phyloP scores from a whole-genome alignment of 108 stramenopile species.

The Cyclostephanos invisitatus region DNA sequence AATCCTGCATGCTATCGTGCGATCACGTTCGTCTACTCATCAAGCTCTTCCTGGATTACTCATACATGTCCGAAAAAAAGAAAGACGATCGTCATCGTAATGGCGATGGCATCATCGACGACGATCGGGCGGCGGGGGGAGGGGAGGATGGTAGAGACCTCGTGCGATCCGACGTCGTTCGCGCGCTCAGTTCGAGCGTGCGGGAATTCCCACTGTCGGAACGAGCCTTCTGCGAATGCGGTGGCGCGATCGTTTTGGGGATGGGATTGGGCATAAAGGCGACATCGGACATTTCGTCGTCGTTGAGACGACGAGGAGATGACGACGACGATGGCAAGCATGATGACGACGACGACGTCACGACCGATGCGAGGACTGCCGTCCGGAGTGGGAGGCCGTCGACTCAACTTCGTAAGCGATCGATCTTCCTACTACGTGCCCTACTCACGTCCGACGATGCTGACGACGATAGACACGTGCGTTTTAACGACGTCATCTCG shows the following conservation, averaged over 20 bases:
- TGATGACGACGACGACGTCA: too few species aligned
- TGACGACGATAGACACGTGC: conserved; percentile 30
- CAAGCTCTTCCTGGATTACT: conserved; percentile 54
- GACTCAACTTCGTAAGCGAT: conserved; percentile 44
- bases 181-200: conserved; percentile 68
- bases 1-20: conserved; percentile 67
- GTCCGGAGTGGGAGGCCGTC: too few species aligned
- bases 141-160: conserved; percentile 5
- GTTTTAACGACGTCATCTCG: conserved; percentile 43
- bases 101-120: conserved; percentile 13
- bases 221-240: conserved; percentile 60
- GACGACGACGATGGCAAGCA: too few species aligned
- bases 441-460: conserved; percentile 69
- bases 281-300: conserved; percentile 10
- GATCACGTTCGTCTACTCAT: conserved; percentile 65
- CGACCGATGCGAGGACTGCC: too few species aligned
- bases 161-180: conserved; percentile 67
- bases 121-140: background rate
- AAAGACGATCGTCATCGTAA: too few species aligned
- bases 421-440: conserved; percentile 75
- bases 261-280: conserved; percentile 46
- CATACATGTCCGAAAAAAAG: too few species aligned
- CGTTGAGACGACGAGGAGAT: background rate
- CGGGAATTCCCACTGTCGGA: conserved; percentile 69
- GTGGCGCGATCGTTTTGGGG: conserved; percentile 49